Evolutionary conservation across 2,329 filamentous ascomycete species (phyloP), one percentile per base, ranked within the genome.

Genomic region (Neonectria faginata): DNA sequence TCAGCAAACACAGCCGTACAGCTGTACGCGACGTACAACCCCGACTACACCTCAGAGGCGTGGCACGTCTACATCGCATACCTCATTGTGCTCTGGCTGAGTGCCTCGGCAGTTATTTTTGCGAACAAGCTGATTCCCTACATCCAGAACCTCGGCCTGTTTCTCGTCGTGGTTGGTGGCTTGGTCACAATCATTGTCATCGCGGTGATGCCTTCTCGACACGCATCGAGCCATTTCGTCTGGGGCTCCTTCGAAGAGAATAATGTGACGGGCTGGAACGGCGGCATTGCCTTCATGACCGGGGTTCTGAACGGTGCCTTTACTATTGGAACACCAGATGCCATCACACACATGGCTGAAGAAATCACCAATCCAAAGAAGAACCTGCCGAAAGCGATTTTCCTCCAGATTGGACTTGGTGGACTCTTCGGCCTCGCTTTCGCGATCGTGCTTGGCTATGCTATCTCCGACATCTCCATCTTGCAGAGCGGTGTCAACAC

Each of bases 1-100:
- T 62, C 69, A 0, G 72, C 72, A 10, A 74, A 74, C 9, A 57
- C 69, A 18, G 67, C 59, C 0, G 72, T 74, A 1, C 70, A 74
- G 41, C 62, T 70, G 3, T 74, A 74, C 25, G 69, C 70, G 1
- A 74, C 72, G 4, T 68, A 73, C 8, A 60, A 55, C 0, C 36
- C 55, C 0, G 31, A 20, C 5, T 73, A 68, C 3, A 22, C 66
- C 1, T 47, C 66, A 0, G 56, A 62, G 3, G 61, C 72, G 2
- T 74, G 72, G 72, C 72, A 74, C 1, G 68, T 74, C 0, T 74
- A 73, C 11, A 54, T 74, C 2, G 66, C 72, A 0, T 74, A 74
- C 36, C 57, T 74, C 0, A 45, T 67, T 1, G 66, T 74, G 2
- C 45, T 70, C 12, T 74, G 72, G 72, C 8, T 73, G 1, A 73